These are phyloP conservation scores for Dioscorea cayenensis DNA, from an alignment of 116 monocot genomes.

Conservation along the genomic window DNA sequence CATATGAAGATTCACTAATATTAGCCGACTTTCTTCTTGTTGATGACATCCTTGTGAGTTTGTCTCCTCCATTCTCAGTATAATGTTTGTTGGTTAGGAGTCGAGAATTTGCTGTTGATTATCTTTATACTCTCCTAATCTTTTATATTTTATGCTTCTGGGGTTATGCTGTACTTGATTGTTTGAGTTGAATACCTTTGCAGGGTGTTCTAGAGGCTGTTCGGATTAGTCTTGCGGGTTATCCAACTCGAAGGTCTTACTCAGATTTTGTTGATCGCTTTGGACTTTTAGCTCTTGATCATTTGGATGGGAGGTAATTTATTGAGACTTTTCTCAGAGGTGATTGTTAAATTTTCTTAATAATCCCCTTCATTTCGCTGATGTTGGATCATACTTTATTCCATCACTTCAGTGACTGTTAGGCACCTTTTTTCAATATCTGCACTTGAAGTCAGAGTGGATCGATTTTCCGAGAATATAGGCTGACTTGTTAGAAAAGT, in stretches of 20 bases:
- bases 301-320: conserved; percentile 62
- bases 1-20: no score
- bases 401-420: not conserved
- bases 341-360: not conserved
- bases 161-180: not conserved
- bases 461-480: no score
- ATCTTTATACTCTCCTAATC: not conserved
- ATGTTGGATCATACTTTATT: not conserved
- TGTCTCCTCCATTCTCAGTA: no score
- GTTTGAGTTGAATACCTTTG: conserved; percentile 6
- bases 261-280: conserved; percentile 91
- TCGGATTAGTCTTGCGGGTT: conserved; percentile 96
- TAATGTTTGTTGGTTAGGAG: no score
- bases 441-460: no score
- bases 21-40: no score
- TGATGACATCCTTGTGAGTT: no score
- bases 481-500: no score
- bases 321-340: not conserved
- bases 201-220: conserved; percentile 97
- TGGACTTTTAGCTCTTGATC: conserved; percentile 65
- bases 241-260: conserved; percentile 88
- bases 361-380: not conserved
- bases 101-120: no score
- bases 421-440: not conserved
- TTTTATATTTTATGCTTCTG: not conserved